These are phyloP conservation scores for Pochonia chlamydosporia DNA, from an alignment of 2,329 filamentous ascomycete species.

Conservation along the genomic window DNA sequence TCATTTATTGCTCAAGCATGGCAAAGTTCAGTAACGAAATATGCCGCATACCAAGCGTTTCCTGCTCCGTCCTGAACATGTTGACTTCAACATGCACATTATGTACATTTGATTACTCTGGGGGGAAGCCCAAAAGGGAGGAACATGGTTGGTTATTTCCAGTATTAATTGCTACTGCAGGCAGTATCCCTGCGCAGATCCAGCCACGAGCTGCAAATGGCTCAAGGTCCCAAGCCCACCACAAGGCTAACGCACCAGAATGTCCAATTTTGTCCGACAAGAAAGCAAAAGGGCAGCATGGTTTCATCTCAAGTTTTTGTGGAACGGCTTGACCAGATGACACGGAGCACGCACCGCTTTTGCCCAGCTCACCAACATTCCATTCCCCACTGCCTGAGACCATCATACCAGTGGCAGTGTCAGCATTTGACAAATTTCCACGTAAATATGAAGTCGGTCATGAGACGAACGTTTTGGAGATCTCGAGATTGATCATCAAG, in stretches of 20 bases:
- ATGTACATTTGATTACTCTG: too few species aligned
- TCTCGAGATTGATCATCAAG: too few species aligned
- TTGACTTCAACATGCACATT: too few species aligned
- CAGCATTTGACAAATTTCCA: too few species aligned
- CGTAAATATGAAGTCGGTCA: too few species aligned
- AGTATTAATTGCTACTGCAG: neutral
- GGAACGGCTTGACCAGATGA: neutral
- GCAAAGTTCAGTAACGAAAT: neutral
- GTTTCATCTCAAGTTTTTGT: conserved; percentile 12
- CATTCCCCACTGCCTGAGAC: neutral
- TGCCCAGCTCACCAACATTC: neutral
- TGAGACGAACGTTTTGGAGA: neutral
- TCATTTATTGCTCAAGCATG: neutral
- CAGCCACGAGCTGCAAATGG: conserved; percentile 2
- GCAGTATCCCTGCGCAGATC: conserved; percentile 12
- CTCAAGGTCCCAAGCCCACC: neutral
- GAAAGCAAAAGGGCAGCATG: neutral
- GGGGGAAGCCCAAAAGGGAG: neutral
- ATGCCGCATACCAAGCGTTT: neutral
- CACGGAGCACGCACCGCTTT: conserved; percentile 2
- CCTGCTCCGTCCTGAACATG: too few species aligned
- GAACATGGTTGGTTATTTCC: neutral
- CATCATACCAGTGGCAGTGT: neutral
- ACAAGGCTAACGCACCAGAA: neutral
- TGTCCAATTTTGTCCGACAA: neutral